Evolutionary conservation across 805 yeast species (phyloP).

Genomic region (Scheffersomyces coipomensis): DNA sequence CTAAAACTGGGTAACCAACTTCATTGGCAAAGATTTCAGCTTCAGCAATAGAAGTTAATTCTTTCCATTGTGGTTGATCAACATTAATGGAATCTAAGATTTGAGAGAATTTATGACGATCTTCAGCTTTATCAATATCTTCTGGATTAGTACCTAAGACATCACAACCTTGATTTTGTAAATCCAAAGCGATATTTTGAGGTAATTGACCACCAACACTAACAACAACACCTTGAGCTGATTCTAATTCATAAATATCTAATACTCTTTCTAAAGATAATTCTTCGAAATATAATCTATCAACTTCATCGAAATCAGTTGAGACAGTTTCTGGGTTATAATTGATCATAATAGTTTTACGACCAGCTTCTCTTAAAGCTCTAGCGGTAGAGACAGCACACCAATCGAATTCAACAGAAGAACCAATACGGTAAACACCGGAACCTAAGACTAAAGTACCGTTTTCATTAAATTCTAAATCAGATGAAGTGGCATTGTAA

Average conservation of each 20-base stretch:
- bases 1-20: conserved; percentile 93
- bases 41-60: conserved; percentile 79
- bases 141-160: conserved; percentile 93
- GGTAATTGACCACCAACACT: conserved; percentile 98
- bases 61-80: conserved; percentile 98
- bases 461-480: conserved; percentile 79
- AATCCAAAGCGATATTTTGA: conserved; percentile 87
- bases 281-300: conserved; percentile 94
- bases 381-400: conserved; percentile 98
- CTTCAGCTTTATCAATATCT: conserved; percentile 96
- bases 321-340: conserved; percentile 99
- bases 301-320: conserved; percentile 97
- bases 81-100: conserved; percentile 89
- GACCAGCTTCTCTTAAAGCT: conserved; percentile 83
- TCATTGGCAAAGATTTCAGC: conserved; percentile 82
- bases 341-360: conserved; percentile 92
- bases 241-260: conserved; percentile 94
- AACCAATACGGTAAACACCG: conserved; percentile 99
- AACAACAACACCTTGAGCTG: conserved; percentile 86
- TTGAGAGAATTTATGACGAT: conserved; percentile 95
- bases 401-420: conserved; percentile 99
- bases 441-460: conserved; percentile 96
- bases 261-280: conserved; percentile 92
- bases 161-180: conserved; percentile 80
- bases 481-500: conserved; percentile 85